Evolutionary conservation across 2,329 filamentous ascomycete species (phyloP).

Genomic region (Cytospora piceae): DNA sequence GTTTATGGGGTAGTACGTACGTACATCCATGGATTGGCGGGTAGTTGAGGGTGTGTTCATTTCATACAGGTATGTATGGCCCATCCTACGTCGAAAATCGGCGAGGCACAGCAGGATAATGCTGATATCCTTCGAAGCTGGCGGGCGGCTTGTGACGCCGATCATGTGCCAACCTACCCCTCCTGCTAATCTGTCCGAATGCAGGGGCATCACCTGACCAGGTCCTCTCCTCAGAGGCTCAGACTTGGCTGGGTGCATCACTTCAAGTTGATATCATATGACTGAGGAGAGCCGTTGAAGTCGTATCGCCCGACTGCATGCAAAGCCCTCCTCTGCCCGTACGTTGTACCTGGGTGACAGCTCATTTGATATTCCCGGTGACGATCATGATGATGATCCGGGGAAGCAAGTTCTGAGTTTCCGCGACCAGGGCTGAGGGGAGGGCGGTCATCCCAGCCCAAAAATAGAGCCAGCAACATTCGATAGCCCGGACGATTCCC

Average conservation of each 20-base stretch:
- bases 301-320: background rate
- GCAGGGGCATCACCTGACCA: background rate
- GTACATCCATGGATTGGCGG: background rate
- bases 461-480: background rate
- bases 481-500: too few species aligned
- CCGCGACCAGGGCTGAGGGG: background rate
- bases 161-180: background rate
- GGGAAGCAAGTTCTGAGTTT: slow-evolving; percentile 6
- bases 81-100: background rate
- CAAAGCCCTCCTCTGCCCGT: background rate
- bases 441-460: background rate
- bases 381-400: slow-evolving; percentile 3
- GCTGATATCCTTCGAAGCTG: background rate
- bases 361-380: background rate
- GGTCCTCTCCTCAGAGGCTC: background rate
- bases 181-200: background rate
- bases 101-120: background rate
- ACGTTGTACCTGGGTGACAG: background rate
- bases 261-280: background rate
- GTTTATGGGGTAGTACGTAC: too few species aligned
- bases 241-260: too few species aligned
- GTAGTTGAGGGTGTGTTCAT: background rate
- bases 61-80: background rate
- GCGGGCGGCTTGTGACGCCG: background rate
- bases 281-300: background rate